Evolutionary conservation across 2,329 filamentous ascomycete genomes (phyloP), one percentile per base, ranked within the genome.

Genomic region (Whalleya microplaca): DNA sequence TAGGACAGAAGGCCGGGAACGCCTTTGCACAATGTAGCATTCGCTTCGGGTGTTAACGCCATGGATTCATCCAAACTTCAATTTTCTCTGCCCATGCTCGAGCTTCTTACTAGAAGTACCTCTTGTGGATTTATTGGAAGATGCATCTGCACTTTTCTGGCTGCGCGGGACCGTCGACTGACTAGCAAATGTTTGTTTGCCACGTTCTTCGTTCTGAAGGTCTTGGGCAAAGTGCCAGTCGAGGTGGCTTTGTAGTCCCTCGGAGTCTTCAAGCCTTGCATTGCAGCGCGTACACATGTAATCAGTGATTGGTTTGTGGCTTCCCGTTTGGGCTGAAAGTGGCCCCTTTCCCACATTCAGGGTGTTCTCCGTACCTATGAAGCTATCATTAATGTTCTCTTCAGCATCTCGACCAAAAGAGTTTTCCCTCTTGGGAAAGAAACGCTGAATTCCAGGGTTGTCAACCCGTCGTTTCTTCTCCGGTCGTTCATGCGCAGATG

Each of bases 161-260:
- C 69, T 60, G 66, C 71, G 72, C 65, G 69, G 66, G 64, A 64
- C 70, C 55, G 60, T 65, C 61, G 62, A 58, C 56, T 70, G 71
- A 51, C 72, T 73, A 63, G 69, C 79, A 72, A 80, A 78, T 77
- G 72, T 67, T 58, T 72, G 67, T 56, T 64, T 77, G 73, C 75
- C 79, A 79, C 81, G 80, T 75, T 89, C 80, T 55, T 80, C 73
- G 2, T 86, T 82, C 62, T 93, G 88, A 27, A 99, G 80, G 65
- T 94, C 90, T 75, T 90, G 91, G 45, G 95, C 95, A 75, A 96
- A 89, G 75, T 99, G 95, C 88, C 93, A 98, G 72, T 99, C 95
- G 51, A 88, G 80, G 72, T 99, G 95, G 74, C 90, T 93, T 63
- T 87, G 83, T 45, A 86, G 70, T 64, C 83, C 81, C 53, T 88